These are phyloP conservation scores for Cyberlindnera xylosilytica DNA, from an alignment of 805 yeast genomes.

Conservation along the genomic window DNA sequence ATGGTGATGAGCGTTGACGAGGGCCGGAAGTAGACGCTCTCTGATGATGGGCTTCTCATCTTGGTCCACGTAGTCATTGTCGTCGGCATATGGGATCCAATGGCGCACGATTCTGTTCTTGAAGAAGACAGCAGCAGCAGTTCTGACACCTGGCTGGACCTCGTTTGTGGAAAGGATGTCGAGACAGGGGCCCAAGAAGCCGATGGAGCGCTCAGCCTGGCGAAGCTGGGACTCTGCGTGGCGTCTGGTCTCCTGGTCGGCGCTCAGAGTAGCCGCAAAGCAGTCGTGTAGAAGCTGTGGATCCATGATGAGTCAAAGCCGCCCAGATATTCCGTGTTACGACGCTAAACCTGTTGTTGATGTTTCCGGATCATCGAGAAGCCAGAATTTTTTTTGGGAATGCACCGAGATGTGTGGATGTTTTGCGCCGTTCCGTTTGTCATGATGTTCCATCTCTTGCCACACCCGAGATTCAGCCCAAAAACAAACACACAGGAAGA, in stretches of 20 bases:
- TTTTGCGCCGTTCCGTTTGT: too few relatives aligned
- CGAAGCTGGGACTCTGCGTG: conserved; percentile 70
- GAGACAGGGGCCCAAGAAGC: conserved; percentile 79
- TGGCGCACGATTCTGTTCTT: conserved; percentile 67
- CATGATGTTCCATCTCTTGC: too few relatives aligned
- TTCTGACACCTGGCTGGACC: conserved; percentile 49
- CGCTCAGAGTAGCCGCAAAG: conserved; percentile 74
- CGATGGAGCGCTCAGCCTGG: conserved; percentile 55
- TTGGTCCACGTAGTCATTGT: conserved; percentile 43
- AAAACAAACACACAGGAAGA: too few relatives aligned
- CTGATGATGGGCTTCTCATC: conserved; percentile 76
- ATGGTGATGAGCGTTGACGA: conserved; percentile 46
- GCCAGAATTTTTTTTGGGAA: too few relatives aligned
- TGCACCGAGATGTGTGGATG: too few relatives aligned
- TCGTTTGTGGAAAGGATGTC: conserved; percentile 61
- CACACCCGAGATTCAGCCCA: too few relatives aligned
- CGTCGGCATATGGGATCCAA: conserved; percentile 48
- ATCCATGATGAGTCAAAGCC: too few relatives aligned
- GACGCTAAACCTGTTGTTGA: too few relatives aligned
- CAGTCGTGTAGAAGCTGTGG: conserved; percentile 64
- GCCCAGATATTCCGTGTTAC: too few relatives aligned
- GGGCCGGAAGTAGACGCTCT: conserved; percentile 62
- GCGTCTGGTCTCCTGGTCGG: conserved; percentile 56
- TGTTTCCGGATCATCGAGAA: too few relatives aligned
- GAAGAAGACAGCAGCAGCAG: conserved; percentile 78